These are phyloP conservation scores for Obba rivulosa DNA, from an alignment of 768 basidiomycete species.

Conservation along the genomic window DNA sequence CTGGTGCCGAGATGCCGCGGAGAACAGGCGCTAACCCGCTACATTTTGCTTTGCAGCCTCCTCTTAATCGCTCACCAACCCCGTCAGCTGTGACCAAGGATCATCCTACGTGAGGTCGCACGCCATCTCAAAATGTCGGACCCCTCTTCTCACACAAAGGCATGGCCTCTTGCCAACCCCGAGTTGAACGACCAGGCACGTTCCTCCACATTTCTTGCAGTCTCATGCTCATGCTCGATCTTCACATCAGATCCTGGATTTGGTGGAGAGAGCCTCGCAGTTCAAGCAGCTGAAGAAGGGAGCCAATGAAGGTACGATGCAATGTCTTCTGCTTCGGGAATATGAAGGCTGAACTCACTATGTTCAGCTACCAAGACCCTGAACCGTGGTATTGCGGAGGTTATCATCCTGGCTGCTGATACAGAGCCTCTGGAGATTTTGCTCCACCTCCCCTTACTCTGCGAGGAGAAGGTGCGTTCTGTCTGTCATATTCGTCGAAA, in stretches of 20 bases:
- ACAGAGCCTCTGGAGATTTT: constrained; percentile 98
- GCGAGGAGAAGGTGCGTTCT: constrained; percentile 86
- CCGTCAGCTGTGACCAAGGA: constrained; percentile 63
- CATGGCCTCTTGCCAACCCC: constrained; percentile 85
- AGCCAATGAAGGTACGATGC: constrained; percentile 86
- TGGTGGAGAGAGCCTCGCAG: constrained; percentile 92
- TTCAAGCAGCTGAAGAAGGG: constrained; percentile 99
- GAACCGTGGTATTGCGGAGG: constrained; percentile 96
- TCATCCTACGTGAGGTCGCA: constrained; percentile 77
- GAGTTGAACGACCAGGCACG: constrained; percentile 85
- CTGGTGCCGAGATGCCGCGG: no score
- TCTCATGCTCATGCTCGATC: not conserved
- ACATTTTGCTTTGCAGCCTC: constrained; percentile 5
- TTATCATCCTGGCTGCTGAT: constrained; percentile 94
- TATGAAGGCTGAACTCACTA: not conserved
- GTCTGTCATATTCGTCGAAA: not conserved
- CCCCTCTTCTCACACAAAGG: constrained; percentile 54
- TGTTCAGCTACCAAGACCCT: constrained; percentile 89
- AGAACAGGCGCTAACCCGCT: no score
- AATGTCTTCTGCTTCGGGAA: not conserved
- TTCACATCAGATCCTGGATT: constrained; percentile 74
- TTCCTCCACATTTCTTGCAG: constrained; percentile 7
- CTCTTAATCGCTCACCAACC: no score
- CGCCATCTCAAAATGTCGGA: constrained; percentile 52
- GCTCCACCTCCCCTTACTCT: constrained; percentile 92